phyloP scores from a whole-genome alignment of 169 alveolate genomes.

The Cystoisospora suis region DNA sequence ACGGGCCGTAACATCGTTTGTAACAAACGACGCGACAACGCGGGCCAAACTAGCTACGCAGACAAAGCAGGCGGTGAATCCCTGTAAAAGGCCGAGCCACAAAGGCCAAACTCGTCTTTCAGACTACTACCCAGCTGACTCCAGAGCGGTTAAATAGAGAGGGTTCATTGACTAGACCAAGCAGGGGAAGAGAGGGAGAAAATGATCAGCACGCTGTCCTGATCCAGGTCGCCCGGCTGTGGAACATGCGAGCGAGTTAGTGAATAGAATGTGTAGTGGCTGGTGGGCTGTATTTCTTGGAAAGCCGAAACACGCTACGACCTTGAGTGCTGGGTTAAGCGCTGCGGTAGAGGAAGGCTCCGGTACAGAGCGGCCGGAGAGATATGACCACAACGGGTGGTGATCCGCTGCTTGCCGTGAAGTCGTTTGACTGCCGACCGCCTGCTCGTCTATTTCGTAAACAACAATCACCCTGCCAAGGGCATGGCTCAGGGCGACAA shows the following conservation, averaged over 20 bases:
- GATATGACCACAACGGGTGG: not conserved
- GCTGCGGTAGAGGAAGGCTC: not conserved
- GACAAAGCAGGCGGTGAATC: not conserved
- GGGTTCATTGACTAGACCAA: not conserved
- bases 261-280: not conserved
- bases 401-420: not conserved
- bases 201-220: not conserved
- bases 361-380: not conserved
- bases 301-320: not conserved
- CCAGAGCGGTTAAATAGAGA: not conserved
- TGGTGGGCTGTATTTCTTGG: not conserved
- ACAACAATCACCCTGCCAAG: conserved; percentile 35
- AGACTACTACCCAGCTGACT: not conserved
- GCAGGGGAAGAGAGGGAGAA: not conserved
- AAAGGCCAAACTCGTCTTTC: not conserved
- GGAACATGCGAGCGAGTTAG: not conserved
- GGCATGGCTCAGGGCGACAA: conserved; percentile 44
- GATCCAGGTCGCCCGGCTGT: not conserved
- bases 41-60: not conserved
- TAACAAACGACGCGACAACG: not conserved
- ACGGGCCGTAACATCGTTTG: not conserved
- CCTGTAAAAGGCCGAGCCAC: not conserved
- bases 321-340: not conserved
- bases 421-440: not conserved
- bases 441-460: not conserved